These are phyloP conservation scores for Penicillium fimorum DNA, from an alignment of 495 filamentous ascomycete genomes.

Conservation along the genomic window DNA sequence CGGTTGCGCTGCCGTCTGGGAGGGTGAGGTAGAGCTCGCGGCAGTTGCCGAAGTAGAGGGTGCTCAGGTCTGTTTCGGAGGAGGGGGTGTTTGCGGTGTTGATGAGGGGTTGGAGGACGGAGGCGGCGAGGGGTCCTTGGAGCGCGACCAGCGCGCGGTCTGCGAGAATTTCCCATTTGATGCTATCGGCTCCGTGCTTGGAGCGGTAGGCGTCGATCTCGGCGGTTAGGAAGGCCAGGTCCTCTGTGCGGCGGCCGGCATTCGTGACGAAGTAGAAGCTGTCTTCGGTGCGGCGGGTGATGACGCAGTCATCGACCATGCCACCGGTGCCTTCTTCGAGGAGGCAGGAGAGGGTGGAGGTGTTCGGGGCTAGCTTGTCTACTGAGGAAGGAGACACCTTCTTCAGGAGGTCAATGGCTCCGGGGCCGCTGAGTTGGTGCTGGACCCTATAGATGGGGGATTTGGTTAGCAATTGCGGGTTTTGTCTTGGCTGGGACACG, in stretches of 20 bases:
- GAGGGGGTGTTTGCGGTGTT: constrained; percentile 36
- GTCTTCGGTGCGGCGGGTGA: constrained; percentile 68
- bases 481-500: background rate
- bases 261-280: constrained; percentile 93
- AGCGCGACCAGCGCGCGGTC: constrained; percentile 73
- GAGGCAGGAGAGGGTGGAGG: constrained; percentile 77
- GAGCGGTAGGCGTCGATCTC: constrained; percentile 59
- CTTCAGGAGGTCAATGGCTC: constrained; percentile 73
- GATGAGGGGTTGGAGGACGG: constrained; percentile 60
- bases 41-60: constrained; percentile 78
- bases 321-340: constrained; percentile 78
- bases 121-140: constrained; percentile 76
- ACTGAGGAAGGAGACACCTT: constrained; percentile 73
- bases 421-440: constrained; percentile 72
- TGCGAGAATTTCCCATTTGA: constrained; percentile 70
- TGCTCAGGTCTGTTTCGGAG: constrained; percentile 55
- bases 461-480: constrained; percentile 15
- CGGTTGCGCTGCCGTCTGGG: constrained; percentile 39
- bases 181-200: constrained; percentile 44
- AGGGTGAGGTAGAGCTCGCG: constrained; percentile 55
- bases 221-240: constrained; percentile 66
- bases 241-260: constrained; percentile 87
- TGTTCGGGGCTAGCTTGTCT: constrained; percentile 52
- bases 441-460: constrained; percentile 53
- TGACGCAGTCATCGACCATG: constrained; percentile 89